These are phyloP conservation scores for Nissolia schottii DNA, from an alignment of 306 rosid species.

Conservation along the genomic window DNA sequence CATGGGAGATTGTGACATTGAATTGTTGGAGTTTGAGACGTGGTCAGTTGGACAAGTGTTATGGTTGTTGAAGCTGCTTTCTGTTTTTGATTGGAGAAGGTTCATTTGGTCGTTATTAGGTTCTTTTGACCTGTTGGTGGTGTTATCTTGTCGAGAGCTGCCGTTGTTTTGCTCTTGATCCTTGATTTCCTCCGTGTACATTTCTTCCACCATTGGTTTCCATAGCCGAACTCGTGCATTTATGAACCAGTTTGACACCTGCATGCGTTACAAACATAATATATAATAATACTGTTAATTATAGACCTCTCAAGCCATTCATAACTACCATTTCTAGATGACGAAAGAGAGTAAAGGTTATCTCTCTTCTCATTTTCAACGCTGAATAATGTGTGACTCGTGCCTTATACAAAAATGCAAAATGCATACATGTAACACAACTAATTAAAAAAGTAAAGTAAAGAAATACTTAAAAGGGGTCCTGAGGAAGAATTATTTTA, in stretches of 20 bases:
- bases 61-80: conserved; percentile 28
- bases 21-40: conserved; percentile 31
- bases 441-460: no score
- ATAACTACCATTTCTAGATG: no score
- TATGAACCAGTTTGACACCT: conserved; percentile 92
- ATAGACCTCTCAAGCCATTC: not conserved
- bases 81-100: conserved; percentile 27
- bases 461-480: no score
- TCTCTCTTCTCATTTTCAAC: no score
- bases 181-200: conserved; percentile 73
- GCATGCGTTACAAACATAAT: conserved; percentile 37
- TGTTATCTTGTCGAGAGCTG: conserved; percentile 4
- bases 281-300: no score
- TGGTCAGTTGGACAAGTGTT: conserved; percentile 29
- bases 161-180: conserved; percentile 40
- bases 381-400: no score
- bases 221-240: conserved; percentile 89
- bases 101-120: conserved; percentile 10
- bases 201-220: conserved; percentile 95
- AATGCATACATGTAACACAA: no score
- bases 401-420: no score
- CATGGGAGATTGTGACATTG: conserved; percentile 11
- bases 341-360: no score
- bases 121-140: conserved; percentile 25
- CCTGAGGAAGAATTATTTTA: no score